Conservation (phyloP, 129 eudicot genomes). For the Scalesia atractyloides region DNA sequence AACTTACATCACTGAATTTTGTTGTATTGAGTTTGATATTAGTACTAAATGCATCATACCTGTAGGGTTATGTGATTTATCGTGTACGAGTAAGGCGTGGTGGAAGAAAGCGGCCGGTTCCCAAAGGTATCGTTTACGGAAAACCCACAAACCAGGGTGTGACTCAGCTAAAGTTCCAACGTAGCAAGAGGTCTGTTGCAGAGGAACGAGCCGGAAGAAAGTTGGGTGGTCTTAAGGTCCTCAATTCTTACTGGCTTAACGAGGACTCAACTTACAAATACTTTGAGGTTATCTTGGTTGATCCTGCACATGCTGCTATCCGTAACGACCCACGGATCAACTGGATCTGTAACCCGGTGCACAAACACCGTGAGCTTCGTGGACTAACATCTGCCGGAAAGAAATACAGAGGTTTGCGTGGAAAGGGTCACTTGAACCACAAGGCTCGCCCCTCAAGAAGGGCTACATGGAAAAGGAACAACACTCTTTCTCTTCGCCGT, state of each 20-base stretch:
- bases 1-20: background rate
- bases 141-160: conserved; percentile 79
- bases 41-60: background rate
- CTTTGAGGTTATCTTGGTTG: conserved; percentile 76
- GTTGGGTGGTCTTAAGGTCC: conserved; percentile 77
- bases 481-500: conserved; percentile 75
- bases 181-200: conserved; percentile 76
- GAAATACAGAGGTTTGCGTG: conserved; percentile 84
- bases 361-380: conserved; percentile 80
- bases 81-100: conserved; percentile 87
- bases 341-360: conserved; percentile 77
- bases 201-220: conserved; percentile 82
- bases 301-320: conserved; percentile 62
- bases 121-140: conserved; percentile 79
- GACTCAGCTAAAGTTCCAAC: conserved; percentile 65
- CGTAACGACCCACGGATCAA: conserved; percentile 78
- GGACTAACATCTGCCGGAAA: conserved; percentile 84
- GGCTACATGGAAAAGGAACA: conserved; percentile 92
- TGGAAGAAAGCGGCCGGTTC: conserved; percentile 84
- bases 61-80: conserved; percentile 61
- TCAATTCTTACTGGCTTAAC: conserved; percentile 66
- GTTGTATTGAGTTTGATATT: background rate
- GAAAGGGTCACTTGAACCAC: conserved; percentile 77
- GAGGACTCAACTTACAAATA: conserved; percentile 86
- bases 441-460: conserved; percentile 77